Evolutionary conservation across 495 filamentous ascomycete species (phyloP).

Genomic region (Letharia lupina): DNA sequence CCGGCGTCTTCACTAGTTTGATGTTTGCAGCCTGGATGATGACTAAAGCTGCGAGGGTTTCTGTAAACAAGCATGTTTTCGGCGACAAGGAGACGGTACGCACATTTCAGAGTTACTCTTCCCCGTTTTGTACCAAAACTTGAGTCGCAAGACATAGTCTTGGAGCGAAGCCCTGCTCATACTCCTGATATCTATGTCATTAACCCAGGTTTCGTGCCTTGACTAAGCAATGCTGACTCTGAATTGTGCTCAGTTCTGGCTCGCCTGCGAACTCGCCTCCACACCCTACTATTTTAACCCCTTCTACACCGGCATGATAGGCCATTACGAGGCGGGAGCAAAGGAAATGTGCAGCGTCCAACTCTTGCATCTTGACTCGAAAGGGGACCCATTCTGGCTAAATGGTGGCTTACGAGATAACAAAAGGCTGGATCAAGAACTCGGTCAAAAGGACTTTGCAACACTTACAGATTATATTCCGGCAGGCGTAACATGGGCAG

Average conservation of each 20-base stretch:
- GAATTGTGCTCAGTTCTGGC: background rate
- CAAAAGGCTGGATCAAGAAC: constrained; percentile 1
- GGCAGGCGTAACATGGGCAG: background rate
- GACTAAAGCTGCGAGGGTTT: background rate
- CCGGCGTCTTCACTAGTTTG: constrained; percentile 7
- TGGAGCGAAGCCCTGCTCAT: too few relatives aligned
- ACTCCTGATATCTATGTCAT: too few relatives aligned
- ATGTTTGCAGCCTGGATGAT: constrained; percentile 10
- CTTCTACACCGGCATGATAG: constrained; percentile 2
- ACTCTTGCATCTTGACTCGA: constrained; percentile 1
- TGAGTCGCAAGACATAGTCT: too few relatives aligned
- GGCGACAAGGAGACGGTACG: background rate
- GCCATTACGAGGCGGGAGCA: background rate
- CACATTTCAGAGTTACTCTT: too few relatives aligned
- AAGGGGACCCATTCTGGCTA: background rate
- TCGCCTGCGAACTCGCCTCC: background rate
- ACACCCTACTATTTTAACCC: constrained; percentile 4
- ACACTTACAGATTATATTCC: background rate
- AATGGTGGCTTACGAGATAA: constrained; percentile 8
- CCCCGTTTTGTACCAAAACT: too few relatives aligned
- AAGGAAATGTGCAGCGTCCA: constrained; percentile 6
- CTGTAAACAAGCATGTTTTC: background rate
- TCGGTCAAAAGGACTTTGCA: constrained; percentile 2
- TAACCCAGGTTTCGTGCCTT: too few relatives aligned
- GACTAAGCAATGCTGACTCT: too few relatives aligned